Evolutionary conservation across 2,329 filamentous ascomycete genomes (phyloP), one percentile per base, ranked within the genome.

Genomic region (Geosmithia flava): DNA sequence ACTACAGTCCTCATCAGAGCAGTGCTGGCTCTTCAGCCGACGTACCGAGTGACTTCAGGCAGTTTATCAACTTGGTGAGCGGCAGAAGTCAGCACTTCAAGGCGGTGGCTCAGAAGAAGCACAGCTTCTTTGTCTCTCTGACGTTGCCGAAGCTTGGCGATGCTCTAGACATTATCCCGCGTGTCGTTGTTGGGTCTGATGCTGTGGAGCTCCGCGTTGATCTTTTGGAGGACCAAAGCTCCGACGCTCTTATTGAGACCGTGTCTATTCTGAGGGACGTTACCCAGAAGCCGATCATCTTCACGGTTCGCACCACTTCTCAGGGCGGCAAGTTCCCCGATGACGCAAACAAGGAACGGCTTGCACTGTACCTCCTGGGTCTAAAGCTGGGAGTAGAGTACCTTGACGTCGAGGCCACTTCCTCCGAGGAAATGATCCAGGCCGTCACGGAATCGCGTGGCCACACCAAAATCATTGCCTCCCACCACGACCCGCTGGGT

Each of bases 201-300:
- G 93, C 91, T 3, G 87, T 97, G 11, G 93, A 98, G 65, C 68
- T 98, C 47, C 81, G 93, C n/a, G 87, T 95, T 3, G 93, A 98
- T 65, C 70, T 98, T 42, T 75, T 98, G 16, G 76, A 85, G 52
- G 85, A 96, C 58, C 78, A 81, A 5, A 73, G 80, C 3, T 67
- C 80, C 1, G 88, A 95, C 50, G 95, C 85, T 52, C 77, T 98
- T 33, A 80, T 81, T 44, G 80, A 85, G 23, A 90, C 98, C 58
- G 74, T 97, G 40, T 83, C 90, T 1, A 71, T 89, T 49, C 71
- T 98, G 23, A 80, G 91, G 47, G 81, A 81, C 16, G 72, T 74
- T 2, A 82, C 85, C 2, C 75, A 80, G 27, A 71, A 91, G 44
- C 93, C 93, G 1, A 75, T 98, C 42, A 88, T 98, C 53, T 98